Percentiles rank a stretch among this genome's conserved stretches.
These are phyloP conservation scores for Calonectria crousiana DNA, from an alignment of 2,329 filamentous ascomycete species.

Conservation along the genomic window DNA sequence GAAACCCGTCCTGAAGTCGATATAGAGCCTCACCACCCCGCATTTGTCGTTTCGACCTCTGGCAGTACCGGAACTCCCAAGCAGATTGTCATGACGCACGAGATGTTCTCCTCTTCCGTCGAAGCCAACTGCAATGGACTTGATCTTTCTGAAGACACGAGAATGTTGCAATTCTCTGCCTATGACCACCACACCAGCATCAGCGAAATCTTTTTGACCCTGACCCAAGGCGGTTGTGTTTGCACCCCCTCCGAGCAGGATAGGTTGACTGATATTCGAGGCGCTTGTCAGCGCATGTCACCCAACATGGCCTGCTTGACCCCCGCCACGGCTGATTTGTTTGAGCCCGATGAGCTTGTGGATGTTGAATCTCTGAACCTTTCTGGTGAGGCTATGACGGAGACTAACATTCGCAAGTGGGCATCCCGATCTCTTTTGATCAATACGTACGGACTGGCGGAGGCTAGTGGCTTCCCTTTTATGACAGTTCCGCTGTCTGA, in stretches of 20 bases:
- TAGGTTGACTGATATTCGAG: background rate
- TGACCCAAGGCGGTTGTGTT: background rate
- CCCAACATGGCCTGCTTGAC: background rate
- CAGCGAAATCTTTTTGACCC: background rate
- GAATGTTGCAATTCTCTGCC: background rate
- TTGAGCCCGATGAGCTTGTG: slow-evolving; percentile 7
- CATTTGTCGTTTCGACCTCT: background rate
- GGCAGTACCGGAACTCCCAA: background rate
- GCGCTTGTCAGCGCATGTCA: background rate
- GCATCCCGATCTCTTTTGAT: slow-evolving; percentile 4
- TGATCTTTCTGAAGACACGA: background rate
- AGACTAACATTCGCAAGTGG: background rate
- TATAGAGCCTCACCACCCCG: background rate
- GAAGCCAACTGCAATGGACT: background rate
- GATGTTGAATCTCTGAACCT: slow-evolving; percentile 16
- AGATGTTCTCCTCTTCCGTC: background rate
- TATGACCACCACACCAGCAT: slow-evolving; percentile 1
- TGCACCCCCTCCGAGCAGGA: slow-evolving; percentile 1
- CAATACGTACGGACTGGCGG: slow-evolving; percentile 10
- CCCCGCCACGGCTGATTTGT: background rate
- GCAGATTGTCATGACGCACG: background rate
- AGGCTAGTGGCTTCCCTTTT: background rate
- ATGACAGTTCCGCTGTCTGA: background rate
- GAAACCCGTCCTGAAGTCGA: background rate
- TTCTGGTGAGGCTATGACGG: slow-evolving; percentile 8